Evolutionary conservation across 371 early-diverging fungal genomes (phyloP).

Genomic region (Capillidium rhysosporum): DNA sequence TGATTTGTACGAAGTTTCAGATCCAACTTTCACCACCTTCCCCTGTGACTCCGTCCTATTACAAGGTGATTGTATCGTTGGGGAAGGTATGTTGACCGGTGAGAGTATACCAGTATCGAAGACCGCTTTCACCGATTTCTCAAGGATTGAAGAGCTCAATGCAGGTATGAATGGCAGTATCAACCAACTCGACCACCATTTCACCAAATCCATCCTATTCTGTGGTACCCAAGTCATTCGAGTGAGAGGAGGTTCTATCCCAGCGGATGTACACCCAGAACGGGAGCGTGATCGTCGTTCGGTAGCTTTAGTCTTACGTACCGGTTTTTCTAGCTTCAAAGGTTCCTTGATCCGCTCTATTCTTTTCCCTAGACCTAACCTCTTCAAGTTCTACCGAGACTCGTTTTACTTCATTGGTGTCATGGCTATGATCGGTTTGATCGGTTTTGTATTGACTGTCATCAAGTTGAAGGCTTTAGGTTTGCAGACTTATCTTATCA

Average conservation of each 20-base stretch:
- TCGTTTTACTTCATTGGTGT: constrained; percentile 89
- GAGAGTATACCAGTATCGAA: constrained; percentile 60
- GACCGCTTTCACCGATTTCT: constrained; percentile 46
- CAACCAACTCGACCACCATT: constrained; percentile 31
- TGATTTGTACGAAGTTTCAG: constrained; percentile 67
- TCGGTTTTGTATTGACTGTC: constrained; percentile 22
- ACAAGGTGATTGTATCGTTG: constrained; percentile 93
- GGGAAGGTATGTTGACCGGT: constrained; percentile 99
- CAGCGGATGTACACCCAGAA: constrained; percentile 12
- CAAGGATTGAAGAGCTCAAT: constrained; percentile 61
- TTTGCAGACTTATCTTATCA: constrained; percentile 38
- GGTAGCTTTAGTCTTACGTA: constrained; percentile 72
- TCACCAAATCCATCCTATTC: constrained; percentile 57
- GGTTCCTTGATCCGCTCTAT: constrained; percentile 91
- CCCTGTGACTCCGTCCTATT: constrained; percentile 93
- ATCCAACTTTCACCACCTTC: constrained; percentile 32
- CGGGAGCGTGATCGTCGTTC: constrained; percentile 19
- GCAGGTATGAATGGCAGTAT: constrained; percentile 27
- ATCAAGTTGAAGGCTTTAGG: constrained; percentile 67
- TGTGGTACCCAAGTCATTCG: constrained; percentile 83
- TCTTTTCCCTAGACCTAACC: constrained; percentile 83
- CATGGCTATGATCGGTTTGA: constrained; percentile 33
- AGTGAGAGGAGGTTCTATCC: constrained; percentile 26
- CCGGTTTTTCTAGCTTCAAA: constrained; percentile 95
- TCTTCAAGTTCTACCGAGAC: constrained; percentile 89